These are phyloP conservation scores for Lodderomyces jiufengensis DNA, from an alignment of 1,139 yeast genomes.

Conservation along the genomic window DNA sequence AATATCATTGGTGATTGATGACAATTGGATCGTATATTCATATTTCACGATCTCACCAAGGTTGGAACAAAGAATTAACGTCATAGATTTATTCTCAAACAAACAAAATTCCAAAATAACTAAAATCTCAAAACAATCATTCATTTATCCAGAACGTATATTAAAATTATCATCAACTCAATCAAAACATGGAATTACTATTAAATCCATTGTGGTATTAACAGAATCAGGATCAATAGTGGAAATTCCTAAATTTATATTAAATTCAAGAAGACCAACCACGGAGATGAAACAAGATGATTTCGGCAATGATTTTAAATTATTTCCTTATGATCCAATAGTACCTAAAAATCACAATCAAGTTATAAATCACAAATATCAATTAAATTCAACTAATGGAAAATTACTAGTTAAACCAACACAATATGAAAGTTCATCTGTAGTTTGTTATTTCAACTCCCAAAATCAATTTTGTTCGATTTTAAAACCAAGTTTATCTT, in stretches of 20 bases:
- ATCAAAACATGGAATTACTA: constrained; percentile 72
- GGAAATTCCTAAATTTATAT: constrained; percentile 62
- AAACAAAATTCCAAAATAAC: constrained; percentile 24
- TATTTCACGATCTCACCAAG: constrained; percentile 52
- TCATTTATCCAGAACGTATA: constrained; percentile 56
- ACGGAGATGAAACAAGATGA: constrained; percentile 54
- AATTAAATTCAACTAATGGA: constrained; percentile 18
- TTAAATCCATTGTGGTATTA: constrained; percentile 61
- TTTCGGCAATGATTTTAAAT: constrained; percentile 53
- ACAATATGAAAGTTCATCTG: constrained; percentile 74
- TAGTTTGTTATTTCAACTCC: constrained; percentile 62
- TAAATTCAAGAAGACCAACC: constrained; percentile 59
- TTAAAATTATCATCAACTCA: constrained; percentile 51
- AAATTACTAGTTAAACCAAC: constrained; percentile 58
- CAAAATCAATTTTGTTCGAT: constrained; percentile 72
- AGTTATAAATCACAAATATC: constrained; percentile 35
- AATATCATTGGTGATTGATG: constrained; percentile 63
- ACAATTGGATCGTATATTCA: constrained; percentile 78
- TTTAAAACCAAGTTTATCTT: constrained; percentile 77
- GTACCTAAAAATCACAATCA: constrained; percentile 46
- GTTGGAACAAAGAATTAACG: constrained; percentile 57
- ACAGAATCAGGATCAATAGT: constrained; percentile 63
- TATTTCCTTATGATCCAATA: constrained; percentile 65
- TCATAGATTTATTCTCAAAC: constrained; percentile 66
- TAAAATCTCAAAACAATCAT: constrained; percentile 49